Conservation (phyloP, 805 yeast genomes). For the Dipodascus albidus region DNA sequence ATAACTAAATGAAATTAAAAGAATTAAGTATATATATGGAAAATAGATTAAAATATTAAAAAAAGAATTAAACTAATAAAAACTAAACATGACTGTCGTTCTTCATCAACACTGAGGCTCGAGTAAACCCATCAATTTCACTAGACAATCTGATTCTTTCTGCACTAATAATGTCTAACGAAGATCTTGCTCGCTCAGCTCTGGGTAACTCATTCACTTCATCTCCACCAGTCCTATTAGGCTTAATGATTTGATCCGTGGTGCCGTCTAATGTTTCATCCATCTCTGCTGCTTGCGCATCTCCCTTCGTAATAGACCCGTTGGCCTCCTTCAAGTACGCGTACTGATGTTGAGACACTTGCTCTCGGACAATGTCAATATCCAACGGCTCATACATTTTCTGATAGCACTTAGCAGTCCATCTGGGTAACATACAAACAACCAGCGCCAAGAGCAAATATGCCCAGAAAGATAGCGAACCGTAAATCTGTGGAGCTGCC, state of each 20-base stretch:
- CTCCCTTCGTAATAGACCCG: neutral
- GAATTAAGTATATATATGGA: neutral
- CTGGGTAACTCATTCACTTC: neutral
- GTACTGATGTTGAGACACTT: constrained; percentile 36
- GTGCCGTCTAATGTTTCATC: neutral
- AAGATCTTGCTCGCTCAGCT: neutral
- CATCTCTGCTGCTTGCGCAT: neutral
- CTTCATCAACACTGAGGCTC: constrained; percentile 1
- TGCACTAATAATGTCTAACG: neutral
- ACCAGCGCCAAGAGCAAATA: constrained; percentile 40
- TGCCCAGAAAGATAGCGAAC: constrained; percentile 52
- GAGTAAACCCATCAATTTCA: neutral
- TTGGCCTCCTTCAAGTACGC: constrained; percentile 11
- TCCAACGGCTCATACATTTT: constrained; percentile 46
- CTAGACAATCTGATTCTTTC: neutral
- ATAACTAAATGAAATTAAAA: neutral
- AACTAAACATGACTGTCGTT: neutral
- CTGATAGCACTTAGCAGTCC: constrained; percentile 38
- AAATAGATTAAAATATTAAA: neutral
- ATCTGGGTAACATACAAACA: constrained; percentile 46
- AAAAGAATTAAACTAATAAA: constrained; percentile 1
- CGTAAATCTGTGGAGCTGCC: constrained; percentile 50
- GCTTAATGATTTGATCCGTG: neutral
- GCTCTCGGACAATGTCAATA: constrained; percentile 53
- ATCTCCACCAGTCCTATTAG: neutral